Evolutionary conservation across 177 flowering plant genomes (phyloP).

Genomic region (Vitis hybrid): DNA sequence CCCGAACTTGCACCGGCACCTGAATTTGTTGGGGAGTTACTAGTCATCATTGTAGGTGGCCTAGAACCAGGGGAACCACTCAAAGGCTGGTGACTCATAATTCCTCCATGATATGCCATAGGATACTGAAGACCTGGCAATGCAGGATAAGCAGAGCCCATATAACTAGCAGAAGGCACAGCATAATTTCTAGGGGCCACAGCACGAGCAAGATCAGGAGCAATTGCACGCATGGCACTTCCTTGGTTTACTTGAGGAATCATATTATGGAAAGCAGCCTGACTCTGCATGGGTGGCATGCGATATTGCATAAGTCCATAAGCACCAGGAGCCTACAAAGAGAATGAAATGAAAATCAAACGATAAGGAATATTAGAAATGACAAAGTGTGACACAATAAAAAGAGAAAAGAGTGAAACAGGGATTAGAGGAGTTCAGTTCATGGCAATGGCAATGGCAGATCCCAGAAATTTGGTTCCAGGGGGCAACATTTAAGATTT

Average conservation of each 20-base stretch:
- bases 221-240: constrained; percentile 59
- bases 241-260: constrained; percentile 72
- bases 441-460: not conserved
- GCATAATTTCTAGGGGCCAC: constrained; percentile 67
- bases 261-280: constrained; percentile 66
- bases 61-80: constrained; percentile 59
- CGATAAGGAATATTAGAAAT: not conserved
- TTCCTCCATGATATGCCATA: constrained; percentile 74
- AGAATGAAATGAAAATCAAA: constrained; percentile 11
- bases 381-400: not conserved
- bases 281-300: constrained; percentile 78
- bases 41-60: constrained; percentile 39
- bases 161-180: constrained; percentile 61
- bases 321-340: constrained; percentile 76
- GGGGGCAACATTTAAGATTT: too few species aligned
- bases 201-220: constrained; percentile 54
- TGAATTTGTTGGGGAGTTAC: constrained; percentile 52
- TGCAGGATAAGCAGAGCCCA: constrained; percentile 69
- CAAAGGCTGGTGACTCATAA: constrained; percentile 62
- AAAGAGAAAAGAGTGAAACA: not conserved
- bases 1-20: constrained; percentile 57
- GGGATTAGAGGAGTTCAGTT: not conserved
- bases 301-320: constrained; percentile 92
- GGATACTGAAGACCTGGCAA: constrained; percentile 79
- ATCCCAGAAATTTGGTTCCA: not conserved